Conservation (phyloP, 805 yeast species). For the Kregervanrija fluxuum region DNA sequence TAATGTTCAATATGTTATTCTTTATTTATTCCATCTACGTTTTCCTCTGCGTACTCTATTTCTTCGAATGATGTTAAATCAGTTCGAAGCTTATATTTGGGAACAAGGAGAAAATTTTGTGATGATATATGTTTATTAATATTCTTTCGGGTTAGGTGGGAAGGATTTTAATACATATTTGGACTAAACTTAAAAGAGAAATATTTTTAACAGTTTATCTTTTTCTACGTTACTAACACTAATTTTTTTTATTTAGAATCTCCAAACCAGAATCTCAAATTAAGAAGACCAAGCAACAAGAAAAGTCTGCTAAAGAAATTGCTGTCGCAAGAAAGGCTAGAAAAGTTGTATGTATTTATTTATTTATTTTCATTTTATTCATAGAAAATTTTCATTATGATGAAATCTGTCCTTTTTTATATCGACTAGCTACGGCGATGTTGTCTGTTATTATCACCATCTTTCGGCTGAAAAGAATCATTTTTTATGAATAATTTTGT, state of each 20-base stretch:
- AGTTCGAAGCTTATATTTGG: slow-evolving; percentile 21
- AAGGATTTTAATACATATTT: neutral
- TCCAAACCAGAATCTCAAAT: slow-evolving; percentile 75
- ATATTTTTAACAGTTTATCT: neutral
- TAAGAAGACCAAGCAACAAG: slow-evolving; percentile 75
- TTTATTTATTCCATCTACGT: slow-evolving; percentile 14
- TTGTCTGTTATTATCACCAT: slow-evolving; percentile 69
- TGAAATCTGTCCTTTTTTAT: slow-evolving; percentile 39
- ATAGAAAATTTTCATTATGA: slow-evolving; percentile 20
- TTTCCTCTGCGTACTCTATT: slow-evolving; percentile 27
- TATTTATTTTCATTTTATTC: neutral
- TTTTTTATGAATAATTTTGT: neutral
- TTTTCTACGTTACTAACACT: slow-evolving; percentile 11
- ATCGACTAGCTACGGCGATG: slow-evolving; percentile 69
- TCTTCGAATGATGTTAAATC: slow-evolving; percentile 25
- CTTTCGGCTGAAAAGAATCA: slow-evolving; percentile 49
- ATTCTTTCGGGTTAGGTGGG: neutral
- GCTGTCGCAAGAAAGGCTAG: slow-evolving; percentile 76
- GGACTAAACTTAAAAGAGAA: neutral
- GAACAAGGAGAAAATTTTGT: slow-evolving; percentile 8
- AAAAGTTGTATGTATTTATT: slow-evolving; percentile 64
- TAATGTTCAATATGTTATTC: slow-evolving; percentile 3
- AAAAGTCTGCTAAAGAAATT: slow-evolving; percentile 68
- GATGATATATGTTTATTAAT: slow-evolving; percentile 1
- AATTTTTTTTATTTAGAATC: slow-evolving; percentile 29